These are phyloP conservation scores for Apostasia shenzhenica DNA, from an alignment of 106 monocot species.

Conservation along the genomic window DNA sequence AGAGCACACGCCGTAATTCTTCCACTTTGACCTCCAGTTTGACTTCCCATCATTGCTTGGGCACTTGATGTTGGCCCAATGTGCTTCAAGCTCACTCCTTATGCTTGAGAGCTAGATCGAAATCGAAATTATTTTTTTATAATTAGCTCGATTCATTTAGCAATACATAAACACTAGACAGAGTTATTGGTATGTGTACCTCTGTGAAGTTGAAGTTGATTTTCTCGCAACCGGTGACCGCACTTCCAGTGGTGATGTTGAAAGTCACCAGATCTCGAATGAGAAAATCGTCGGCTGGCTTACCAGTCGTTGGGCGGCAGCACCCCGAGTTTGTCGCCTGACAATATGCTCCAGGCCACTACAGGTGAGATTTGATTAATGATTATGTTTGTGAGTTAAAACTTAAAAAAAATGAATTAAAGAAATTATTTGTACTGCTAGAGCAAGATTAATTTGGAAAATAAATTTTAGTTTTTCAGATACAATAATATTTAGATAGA, in stretches of 20 bases:
- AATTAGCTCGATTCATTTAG: neutral
- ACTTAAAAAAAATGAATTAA: neutral
- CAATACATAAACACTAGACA: neutral
- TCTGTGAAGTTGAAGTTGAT: slow-evolving; percentile 4
- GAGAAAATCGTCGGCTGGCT: slow-evolving; percentile 14
- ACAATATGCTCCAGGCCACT: slow-evolving; percentile 38
- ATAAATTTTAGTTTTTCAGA: neutral
- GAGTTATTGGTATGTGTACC: neutral
- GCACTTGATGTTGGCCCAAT: slow-evolving; percentile 32
- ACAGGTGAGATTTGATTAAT: neutral
- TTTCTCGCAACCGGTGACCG: slow-evolving; percentile 11
- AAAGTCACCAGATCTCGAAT: slow-evolving; percentile 7
- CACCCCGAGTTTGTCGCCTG: slow-evolving; percentile 7
- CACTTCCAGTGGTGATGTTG: neutral
- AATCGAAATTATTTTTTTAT: no score
- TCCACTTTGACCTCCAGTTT: slow-evolving; percentile 20
- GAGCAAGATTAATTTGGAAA: neutral
- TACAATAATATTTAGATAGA: neutral
- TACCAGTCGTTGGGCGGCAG: slow-evolving; percentile 18
- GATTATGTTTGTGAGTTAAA: neutral
- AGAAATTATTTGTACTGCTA: neutral
- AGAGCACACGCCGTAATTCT: slow-evolving; percentile 24
- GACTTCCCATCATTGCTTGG: slow-evolving; percentile 17
- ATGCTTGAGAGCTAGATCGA: neutral
- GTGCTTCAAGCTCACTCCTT: neutral